phyloP scores from a whole-genome alignment of 208 protist species.

The Leishmania tropica region DNA sequence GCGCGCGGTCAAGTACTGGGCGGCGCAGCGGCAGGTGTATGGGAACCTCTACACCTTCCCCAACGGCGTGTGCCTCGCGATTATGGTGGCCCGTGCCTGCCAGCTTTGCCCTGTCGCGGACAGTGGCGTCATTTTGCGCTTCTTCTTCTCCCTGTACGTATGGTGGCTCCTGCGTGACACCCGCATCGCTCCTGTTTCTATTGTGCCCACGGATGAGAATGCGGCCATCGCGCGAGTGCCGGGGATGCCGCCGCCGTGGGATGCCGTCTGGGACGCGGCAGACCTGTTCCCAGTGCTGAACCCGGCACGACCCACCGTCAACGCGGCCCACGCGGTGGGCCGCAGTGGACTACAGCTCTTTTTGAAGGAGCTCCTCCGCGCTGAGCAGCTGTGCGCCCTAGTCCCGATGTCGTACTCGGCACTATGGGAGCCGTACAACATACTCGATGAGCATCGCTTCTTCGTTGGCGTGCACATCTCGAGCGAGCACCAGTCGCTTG shows the following conservation, averaged over 20 bases:
- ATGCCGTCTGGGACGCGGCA: slow-evolving; percentile 27
- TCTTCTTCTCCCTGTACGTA: slow-evolving; percentile 90
- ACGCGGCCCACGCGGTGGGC: slow-evolving; percentile 92
- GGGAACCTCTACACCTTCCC: slow-evolving; percentile 96
- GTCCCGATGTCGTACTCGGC: slow-evolving; percentile 7
- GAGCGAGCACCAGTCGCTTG: slow-evolving; percentile 17
- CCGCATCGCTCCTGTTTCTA: slow-evolving; percentile 58
- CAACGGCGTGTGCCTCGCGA: slow-evolving; percentile 95
- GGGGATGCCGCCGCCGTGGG: slow-evolving; percentile 74
- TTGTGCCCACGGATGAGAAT: slow-evolving; percentile 40
- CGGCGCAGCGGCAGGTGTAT: slow-evolving; percentile 91
- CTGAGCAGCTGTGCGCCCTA: slow-evolving; percentile 35
- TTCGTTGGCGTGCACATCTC: slow-evolving; percentile 67
- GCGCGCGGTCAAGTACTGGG: slow-evolving; percentile 83
- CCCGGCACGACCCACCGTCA: slow-evolving; percentile 97
- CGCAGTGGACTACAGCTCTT: slow-evolving; percentile 69
- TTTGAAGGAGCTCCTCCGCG: slow-evolving; percentile 63
- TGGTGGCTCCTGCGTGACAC: slow-evolving; percentile 63
- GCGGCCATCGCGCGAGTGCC: slow-evolving; percentile 31
- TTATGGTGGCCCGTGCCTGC: slow-evolving; percentile 94
- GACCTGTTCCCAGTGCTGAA: slow-evolving; percentile 97
- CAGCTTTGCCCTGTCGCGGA: slow-evolving; percentile 90
- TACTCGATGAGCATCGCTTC: slow-evolving; percentile 45
- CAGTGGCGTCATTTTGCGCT: slow-evolving; percentile 77
- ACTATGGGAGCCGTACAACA: slow-evolving; percentile 53